These are phyloP conservation scores for Psilocybe cyanescens DNA, from an alignment of 768 basidiomycete species.

Conservation along the genomic window DNA sequence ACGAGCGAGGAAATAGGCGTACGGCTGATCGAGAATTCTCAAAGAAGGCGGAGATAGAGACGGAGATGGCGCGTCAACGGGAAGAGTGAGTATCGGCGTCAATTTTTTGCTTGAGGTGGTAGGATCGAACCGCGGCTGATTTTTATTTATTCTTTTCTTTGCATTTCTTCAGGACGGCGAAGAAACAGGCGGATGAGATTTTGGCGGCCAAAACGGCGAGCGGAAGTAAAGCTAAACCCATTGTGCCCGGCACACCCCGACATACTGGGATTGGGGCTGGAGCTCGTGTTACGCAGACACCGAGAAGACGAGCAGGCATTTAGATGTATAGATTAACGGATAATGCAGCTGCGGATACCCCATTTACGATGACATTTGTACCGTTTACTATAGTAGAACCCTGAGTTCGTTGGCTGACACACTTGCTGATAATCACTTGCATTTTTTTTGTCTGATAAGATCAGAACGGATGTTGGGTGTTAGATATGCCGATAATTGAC, in stretches of 20 bases:
- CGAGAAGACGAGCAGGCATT: conserved; percentile 73
- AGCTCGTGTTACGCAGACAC: conserved; percentile 71
- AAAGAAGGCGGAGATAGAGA: conserved; percentile 88
- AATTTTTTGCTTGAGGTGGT: neutral
- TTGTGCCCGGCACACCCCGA: conserved; percentile 81
- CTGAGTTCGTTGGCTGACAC: neutral
- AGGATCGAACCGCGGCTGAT: neutral
- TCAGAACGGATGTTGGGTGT: neutral
- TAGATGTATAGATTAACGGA: conserved; percentile 30
- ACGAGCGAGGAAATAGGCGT: conserved; percentile 78
- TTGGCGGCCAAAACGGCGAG: conserved; percentile 55
- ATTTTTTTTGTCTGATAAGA: neutral
- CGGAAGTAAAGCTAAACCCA: conserved; percentile 63
- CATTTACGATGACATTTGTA: neutral
- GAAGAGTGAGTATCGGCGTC: conserved; percentile 59
- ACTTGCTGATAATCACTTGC: neutral
- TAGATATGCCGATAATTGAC: neutral
- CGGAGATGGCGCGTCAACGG: conserved; percentile 84
- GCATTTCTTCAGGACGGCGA: conserved; percentile 51
- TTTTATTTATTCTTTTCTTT: conserved; percentile 10
- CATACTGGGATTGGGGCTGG: conserved; percentile 71
- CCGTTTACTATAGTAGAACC: neutral
- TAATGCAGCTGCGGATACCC: neutral
- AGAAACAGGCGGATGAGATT: conserved; percentile 64
- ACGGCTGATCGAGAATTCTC: conserved; percentile 90